phyloP scores from a whole-genome alignment of 768 basidiomycete genomes.

The Psilocybe subaeruginosa region DNA sequence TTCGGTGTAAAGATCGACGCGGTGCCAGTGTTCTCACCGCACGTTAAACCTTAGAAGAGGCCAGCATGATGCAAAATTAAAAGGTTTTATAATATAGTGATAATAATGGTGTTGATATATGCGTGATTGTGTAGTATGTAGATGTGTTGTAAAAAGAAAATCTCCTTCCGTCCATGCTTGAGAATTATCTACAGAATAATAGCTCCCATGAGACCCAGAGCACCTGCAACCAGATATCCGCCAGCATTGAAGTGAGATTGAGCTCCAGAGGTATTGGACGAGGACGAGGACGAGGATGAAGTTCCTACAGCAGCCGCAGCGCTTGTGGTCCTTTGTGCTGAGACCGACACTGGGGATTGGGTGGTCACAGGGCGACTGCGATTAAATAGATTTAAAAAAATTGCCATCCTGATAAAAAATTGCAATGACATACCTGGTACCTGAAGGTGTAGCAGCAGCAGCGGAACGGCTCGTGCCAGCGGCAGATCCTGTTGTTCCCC shows the following conservation, averaged over 20 bases:
- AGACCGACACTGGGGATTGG: not conserved
- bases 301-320: constrained; percentile 12
- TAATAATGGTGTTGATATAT: not conserved
- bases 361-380: constrained; percentile 1
- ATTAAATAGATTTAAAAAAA: not conserved
- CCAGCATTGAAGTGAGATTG: constrained; percentile 14
- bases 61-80: not conserved
- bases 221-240: constrained; percentile 20
- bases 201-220: constrained; percentile 25
- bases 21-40: too few species aligned
- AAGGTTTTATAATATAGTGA: not conserved
- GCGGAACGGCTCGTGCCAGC: not conserved
- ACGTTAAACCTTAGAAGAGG: too few species aligned
- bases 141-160: not conserved
- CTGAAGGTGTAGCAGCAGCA: not conserved
- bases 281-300: constrained; percentile 13
- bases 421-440: not conserved
- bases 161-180: not conserved
- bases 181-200: constrained; percentile 18
- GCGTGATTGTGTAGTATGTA: not conserved
- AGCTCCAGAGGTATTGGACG: constrained; percentile 18
- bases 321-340: constrained; percentile 3
- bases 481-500: not conserved
- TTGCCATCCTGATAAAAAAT: not conserved
- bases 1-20: too few species aligned